A percentile compares a stretch with the other conserved stretches of the same genome.
Conservation (phyloP, 345 rosid genomes). For the Bretschneidera sinensis region DNA sequence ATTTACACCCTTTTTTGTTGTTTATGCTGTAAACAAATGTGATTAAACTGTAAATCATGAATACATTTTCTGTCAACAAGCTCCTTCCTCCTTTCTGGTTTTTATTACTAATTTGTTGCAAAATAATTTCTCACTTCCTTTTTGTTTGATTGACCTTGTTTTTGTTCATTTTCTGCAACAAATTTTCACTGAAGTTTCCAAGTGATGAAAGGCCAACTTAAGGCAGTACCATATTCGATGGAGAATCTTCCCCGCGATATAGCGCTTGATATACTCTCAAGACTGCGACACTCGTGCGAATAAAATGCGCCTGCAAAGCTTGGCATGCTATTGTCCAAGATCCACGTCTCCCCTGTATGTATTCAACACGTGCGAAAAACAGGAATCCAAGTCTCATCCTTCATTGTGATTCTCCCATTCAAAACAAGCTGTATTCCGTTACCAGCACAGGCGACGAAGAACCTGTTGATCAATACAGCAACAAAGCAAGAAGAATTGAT, state of each 20-base stretch:
- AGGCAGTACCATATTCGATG: too few species aligned
- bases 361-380: not conserved
- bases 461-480: not conserved
- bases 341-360: not conserved
- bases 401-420: not conserved
- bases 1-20: too few species aligned
- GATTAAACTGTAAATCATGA: too few species aligned
- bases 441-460: not conserved
- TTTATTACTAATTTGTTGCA: too few species aligned
- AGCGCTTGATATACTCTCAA: slow-evolving; percentile 3
- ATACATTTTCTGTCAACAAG: too few species aligned
- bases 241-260: not conserved
- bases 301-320: slow-evolving; percentile 7
- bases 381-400: not conserved
- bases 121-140: too few species aligned
- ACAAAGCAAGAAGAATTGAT: not conserved
- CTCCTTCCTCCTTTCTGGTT: too few species aligned
- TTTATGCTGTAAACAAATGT: too few species aligned
- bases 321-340: not conserved
- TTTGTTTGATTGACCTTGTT: too few species aligned
- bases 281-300: not conserved
- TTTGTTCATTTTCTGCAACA: too few species aligned
- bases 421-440: slow-evolving; percentile 1
- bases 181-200: too few species aligned
- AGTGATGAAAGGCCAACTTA: too few species aligned